Evolutionary conservation across 179 eudicot species (phyloP), one percentile per base, ranked within the genome.

Genomic region (Corrigiola litoralis): DNA sequence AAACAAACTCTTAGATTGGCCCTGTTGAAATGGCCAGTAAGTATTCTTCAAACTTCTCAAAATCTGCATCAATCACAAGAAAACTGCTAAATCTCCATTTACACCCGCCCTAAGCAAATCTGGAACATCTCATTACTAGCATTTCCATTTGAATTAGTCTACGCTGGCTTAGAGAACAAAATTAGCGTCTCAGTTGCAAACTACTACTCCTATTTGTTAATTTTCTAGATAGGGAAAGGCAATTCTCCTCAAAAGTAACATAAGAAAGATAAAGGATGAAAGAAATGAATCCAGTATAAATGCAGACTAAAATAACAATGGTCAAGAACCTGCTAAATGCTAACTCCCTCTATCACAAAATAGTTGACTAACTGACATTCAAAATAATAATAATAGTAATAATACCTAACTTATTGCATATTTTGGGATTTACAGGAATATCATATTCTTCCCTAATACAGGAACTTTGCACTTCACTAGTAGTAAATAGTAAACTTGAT

Each of bases 21-120:
- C 88, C 73, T 81, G 85, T 70, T 86, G 88, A 77, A 88, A 91
- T 72, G 97, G 97, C 97, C 97, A 91, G 69, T 86, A 86, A 62
- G 88, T 82, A 68, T 77, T 66, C 82, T 91, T 91, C 74, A 91
- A 80, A 69, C 81, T 83, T 67, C 78, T 84, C 79, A 91, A 71
- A 46, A 75, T 81, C 97, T 90, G 82, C 60, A 58, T 42, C 13
- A 69, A 6, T n/a, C 45, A 63, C 24, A 38, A n/a, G 13, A 62
- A 21, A 1, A 14, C 1, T 42, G 53, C 24, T 31, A n/a, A 44
- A n/a, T 36, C 41, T 23, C 28, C 4, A 14, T 10, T 59, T 49
- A n/a, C 41, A 59, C 42, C 50, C 50, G 13, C 7, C 49, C 11
- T 45, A 29, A 55, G 29, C 20, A 64, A 23, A 37, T 12, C 29